Base-by-base conservation (phyloP, 2,329 filamentous ascomycete genomes). In the Fusarium domesticum region DNA sequence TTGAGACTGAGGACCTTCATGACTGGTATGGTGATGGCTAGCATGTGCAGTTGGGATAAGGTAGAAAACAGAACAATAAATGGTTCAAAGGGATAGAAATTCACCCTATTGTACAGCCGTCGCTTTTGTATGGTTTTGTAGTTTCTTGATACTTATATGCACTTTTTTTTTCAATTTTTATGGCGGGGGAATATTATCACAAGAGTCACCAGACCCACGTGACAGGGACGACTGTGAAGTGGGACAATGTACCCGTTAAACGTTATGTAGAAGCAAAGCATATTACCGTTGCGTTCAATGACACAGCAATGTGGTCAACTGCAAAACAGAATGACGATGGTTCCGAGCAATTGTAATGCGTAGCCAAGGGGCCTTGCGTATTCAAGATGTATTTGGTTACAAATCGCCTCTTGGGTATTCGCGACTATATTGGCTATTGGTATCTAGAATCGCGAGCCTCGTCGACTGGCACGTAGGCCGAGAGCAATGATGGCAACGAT, bases 1-100 rank as follows among this genome's bases (percentile, higher is more conserved):
- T 97, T 97, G 61, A 95, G 84, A 49, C 90, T 96, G 40, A 97
- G 81, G 51, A 97, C 76, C 70, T 97, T 97, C 93, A 98, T 98
- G 35, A 37, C 15, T 30, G 6, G 44, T 45, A 48, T 33, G 14
- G 5, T 15, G 12, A n/a, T n/a, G n/a, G n/a, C n/a, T n/a, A n/a
- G n/a, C n/a, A n/a, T n/a, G n/a, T n/a, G n/a, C n/a, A n/a, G n/a
- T n/a, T n/a, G n/a, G n/a, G n/a, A n/a, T n/a, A n/a, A n/a, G n/a
- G n/a, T n/a, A n/a, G n/a, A n/a, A n/a, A n/a, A n/a, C n/a, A n/a
- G n/a, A n/a, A n/a, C n/a, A n/a, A n/a, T n/a, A n/a, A n/a, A n/a
- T n/a, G n/a, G n/a, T n/a, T n/a, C n/a, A n/a, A n/a, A n/a, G n/a
- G n/a, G n/a, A n/a, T n/a, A n/a, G n/a, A n/a, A n/a, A n/a, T n/a